Conservation (phyloP, 2,329 filamentous ascomycete species). For the Fusarium keratoplasticum region DNA sequence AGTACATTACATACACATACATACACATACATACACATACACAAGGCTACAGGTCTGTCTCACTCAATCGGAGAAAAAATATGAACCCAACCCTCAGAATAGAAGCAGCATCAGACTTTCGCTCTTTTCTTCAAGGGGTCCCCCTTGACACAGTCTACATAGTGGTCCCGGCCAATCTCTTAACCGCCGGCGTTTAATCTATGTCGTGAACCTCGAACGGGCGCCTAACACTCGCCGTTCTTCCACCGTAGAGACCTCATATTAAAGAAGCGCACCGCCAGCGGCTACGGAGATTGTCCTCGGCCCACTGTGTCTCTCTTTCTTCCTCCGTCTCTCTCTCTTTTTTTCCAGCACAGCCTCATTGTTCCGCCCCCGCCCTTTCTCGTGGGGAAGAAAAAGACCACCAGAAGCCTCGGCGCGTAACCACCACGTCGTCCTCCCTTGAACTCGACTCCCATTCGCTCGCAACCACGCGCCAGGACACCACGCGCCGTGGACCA, state of each 20-base stretch:
- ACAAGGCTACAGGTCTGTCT: slow-evolving; percentile 1
- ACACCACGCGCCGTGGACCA: slow-evolving; percentile 30
- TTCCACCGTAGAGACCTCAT: not conserved
- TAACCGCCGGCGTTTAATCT: slow-evolving; percentile 39
- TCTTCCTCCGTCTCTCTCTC: not conserved
- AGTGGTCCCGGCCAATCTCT: slow-evolving; percentile 32
- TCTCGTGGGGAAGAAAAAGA: not conserved
- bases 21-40: not conserved
- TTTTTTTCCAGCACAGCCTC: slow-evolving; percentile 31
- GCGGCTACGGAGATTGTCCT: slow-evolving; percentile 44
- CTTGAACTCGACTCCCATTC: slow-evolving; percentile 33
- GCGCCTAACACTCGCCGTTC: slow-evolving; percentile 28
- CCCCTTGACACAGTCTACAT: slow-evolving; percentile 9
- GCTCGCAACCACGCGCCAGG: slow-evolving; percentile 37
- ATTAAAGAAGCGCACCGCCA: slow-evolving; percentile 26
- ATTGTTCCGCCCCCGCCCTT: not conserved
- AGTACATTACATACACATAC: not conserved
- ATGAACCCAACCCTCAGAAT: slow-evolving; percentile 28
- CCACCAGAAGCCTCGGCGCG: slow-evolving; percentile 1
- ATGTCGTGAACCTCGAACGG: slow-evolving; percentile 18
- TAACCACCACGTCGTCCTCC: slow-evolving; percentile 5
- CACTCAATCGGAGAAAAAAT: not conserved
- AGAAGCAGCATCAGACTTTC: slow-evolving; percentile 19
- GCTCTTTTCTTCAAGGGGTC: not conserved
- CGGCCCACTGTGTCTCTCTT: slow-evolving; percentile 29